Evolutionary conservation across 345 rosid species (phyloP).

Genomic region (Triadica sebifera): DNA sequence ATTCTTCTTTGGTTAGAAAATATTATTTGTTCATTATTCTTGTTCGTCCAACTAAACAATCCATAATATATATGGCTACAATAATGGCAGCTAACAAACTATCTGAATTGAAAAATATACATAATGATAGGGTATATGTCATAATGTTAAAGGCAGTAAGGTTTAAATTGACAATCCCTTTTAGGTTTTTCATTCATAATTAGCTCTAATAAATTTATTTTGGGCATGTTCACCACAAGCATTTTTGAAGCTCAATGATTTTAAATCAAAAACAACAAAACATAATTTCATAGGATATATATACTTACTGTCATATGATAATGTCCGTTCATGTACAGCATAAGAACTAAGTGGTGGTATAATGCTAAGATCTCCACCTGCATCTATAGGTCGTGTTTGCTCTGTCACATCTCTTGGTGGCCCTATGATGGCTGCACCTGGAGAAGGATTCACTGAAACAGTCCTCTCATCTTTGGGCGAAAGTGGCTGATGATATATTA

Average conservation of each 20-base stretch:
- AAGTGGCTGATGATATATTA: conserved; percentile 42
- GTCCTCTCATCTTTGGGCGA: conserved; percentile 52
- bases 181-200: background rate
- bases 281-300: background rate
- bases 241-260: background rate
- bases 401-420: conserved; percentile 32
- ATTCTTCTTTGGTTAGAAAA: background rate
- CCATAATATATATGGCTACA: background rate
- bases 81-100: background rate
- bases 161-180: background rate
- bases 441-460: conserved; percentile 50
- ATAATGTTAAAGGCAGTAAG: background rate
- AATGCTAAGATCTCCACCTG: conserved; percentile 29
- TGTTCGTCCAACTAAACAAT: background rate
- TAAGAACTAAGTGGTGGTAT: conserved; percentile 30
- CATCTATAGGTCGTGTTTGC: conserved; percentile 22
- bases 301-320: conserved; percentile 39
- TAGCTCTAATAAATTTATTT: background rate
- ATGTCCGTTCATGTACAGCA: conserved; percentile 40
- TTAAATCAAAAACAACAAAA: background rate
- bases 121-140: background rate
- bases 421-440: conserved; percentile 42
- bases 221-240: background rate
- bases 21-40: background rate
- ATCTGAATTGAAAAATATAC: background rate